These are phyloP conservation scores for Acanthamoeba quina DNA, from an alignment of 208 protist genomes.

Conservation along the genomic window DNA sequence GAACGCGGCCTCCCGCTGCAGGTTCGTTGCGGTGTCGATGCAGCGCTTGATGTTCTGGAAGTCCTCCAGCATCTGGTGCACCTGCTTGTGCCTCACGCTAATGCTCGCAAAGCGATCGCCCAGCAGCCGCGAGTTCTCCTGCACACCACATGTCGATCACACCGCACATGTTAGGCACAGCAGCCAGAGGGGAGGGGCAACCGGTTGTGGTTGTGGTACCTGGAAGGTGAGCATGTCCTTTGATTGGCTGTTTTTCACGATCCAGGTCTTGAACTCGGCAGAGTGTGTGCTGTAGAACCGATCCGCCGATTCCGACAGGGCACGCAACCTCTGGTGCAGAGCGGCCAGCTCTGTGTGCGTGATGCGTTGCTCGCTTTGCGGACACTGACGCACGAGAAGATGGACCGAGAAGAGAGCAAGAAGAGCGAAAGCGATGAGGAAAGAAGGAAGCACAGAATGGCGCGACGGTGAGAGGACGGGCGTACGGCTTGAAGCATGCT, in stretches of 20 bases:
- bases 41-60: slow-evolving; percentile 23
- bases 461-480: background rate
- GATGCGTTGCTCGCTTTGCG: slow-evolving; percentile 1
- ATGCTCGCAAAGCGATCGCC: background rate
- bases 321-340: background rate
- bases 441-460: background rate
- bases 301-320: background rate
- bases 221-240: slow-evolving; percentile 23
- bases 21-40: background rate
- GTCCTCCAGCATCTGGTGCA: slow-evolving; percentile 29
- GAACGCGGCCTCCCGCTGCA: slow-evolving; percentile 7
- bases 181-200: background rate
- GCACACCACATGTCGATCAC: background rate
- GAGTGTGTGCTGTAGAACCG: slow-evolving; percentile 24
- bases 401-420: background rate
- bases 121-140: slow-evolving; percentile 11
- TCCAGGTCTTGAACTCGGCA: slow-evolving; percentile 32
- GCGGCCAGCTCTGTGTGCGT: background rate
- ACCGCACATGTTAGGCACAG: too few relatives aligned
- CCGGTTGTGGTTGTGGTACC: background rate
- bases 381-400: background rate
- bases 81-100: background rate
- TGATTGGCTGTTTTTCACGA: background rate
- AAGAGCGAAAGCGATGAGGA: background rate
- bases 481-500: slow-evolving; percentile 2